Conservation (phyloP, 768 basidiomycete genomes). For the Dictyophora rubrovolvata region DNA sequence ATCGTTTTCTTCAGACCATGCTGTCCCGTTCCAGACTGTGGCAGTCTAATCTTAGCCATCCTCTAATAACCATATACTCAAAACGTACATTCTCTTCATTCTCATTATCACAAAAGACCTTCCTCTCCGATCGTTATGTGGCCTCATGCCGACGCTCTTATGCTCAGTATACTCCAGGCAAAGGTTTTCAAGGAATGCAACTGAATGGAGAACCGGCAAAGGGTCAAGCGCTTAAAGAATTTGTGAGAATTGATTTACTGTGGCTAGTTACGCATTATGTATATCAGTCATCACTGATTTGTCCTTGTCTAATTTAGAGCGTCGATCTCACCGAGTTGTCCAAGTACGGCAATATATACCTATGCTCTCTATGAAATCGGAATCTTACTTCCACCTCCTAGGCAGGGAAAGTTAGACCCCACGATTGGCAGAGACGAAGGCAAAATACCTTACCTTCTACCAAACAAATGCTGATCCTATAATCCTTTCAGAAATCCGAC, state of each 20-base stretch:
- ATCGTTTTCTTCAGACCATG: background rate
- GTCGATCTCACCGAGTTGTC: constrained; percentile 80
- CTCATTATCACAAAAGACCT: background rate
- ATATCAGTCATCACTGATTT: background rate
- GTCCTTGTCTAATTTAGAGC: constrained; percentile 35
- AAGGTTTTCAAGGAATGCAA: constrained; percentile 24
- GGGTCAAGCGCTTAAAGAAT: constrained; percentile 82
- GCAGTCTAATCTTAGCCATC: background rate
- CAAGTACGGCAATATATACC: background rate
- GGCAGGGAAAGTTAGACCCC: constrained; percentile 79
- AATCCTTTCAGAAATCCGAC: constrained; percentile 55
- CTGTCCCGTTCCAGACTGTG: background rate
- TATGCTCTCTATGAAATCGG: background rate
- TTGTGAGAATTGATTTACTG: constrained; percentile 27
- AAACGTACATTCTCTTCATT: background rate
- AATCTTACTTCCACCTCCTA: constrained; percentile 12
- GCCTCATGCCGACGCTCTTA: background rate
- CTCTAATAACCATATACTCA: background rate
- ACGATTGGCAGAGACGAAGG: constrained; percentile 86
- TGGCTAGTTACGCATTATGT: background rate
- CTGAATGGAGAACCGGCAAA: constrained; percentile 55
- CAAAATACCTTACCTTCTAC: constrained; percentile 15
- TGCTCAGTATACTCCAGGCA: constrained; percentile 24
- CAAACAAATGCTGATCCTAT: background rate
- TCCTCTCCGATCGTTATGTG: background rate